Evolutionary conservation across 176 grass and related monocot genomes (phyloP), one percentile per base, ranked within the genome.

Genomic region (Rhynchospora tenuis): DNA sequence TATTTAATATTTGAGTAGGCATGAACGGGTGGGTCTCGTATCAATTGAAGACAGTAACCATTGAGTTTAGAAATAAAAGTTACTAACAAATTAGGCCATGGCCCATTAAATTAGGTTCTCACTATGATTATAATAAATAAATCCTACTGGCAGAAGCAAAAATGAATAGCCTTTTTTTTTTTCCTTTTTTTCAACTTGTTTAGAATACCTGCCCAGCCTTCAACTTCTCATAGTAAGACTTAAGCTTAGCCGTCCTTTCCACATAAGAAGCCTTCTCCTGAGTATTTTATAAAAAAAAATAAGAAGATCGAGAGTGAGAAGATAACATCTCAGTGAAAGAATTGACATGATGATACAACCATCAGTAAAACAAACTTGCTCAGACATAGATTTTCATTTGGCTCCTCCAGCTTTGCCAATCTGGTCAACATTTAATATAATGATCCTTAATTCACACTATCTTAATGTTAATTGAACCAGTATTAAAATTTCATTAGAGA

Each of bases 351-450:
- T 14, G 5, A 70, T 43, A 12, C 2, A 73, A 48, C 56, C 5
- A 69, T 12, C 56, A 79, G 9, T 47, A 50, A 8, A 66, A 60
- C 88, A 23, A n/a, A 71, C 88, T 29, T 84, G 28, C 0, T 86
- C 88, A 17, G 88, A 89, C 88, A 89, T 68, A 6, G 84, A 58
- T 71, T 89, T 89, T 84, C 88, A 89, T 65, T 79, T 89, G 20
- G 50, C 79, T 23, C 88, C 88, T 70, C 78, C 84, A 78, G 88
- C 88, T 89, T 89, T 89, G 70, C 83, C 74, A 11, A 89, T 84
- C 88, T 89, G 59, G 68, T 70, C 26, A 5, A 75, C 8, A 74
- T n/a, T 54, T 5, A 66, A 65, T 20, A 73, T 45, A 62, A 67
- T 29, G 23, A 64, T 27, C 61, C 8, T 64, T 64, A 13, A 11